phyloP scores from a whole-genome alignment of 768 basidiomycete species.

The Termitomyces eurrhizus region DNA sequence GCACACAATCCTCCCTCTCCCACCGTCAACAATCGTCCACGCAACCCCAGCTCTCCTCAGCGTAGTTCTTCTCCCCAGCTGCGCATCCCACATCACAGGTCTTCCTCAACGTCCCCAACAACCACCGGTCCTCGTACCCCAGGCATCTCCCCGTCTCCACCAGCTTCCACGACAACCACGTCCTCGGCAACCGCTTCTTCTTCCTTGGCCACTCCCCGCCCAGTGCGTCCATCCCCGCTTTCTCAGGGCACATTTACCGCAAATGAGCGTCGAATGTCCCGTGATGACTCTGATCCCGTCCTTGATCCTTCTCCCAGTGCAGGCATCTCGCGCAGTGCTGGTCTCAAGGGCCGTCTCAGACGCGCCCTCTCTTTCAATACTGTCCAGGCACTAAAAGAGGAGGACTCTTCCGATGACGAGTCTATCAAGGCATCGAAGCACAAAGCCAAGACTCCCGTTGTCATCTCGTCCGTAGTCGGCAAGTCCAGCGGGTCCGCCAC shows the following conservation, averaged over 20 bases:
- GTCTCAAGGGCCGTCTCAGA: slow-evolving; percentile 74
- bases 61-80: slow-evolving; percentile 26
- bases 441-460: slow-evolving; percentile 29
- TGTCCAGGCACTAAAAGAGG: slow-evolving; percentile 50
- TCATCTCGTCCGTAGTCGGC: slow-evolving; percentile 25
- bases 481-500: slow-evolving; percentile 16
- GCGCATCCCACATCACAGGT: slow-evolving; percentile 26
- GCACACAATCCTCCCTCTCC: slow-evolving; percentile 31
- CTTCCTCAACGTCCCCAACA: slow-evolving; percentile 44
- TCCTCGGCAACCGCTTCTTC: slow-evolving; percentile 28
- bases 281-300: slow-evolving; percentile 71
- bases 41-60: too few relatives aligned
- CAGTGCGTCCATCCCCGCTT: slow-evolving; percentile 60
- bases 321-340: slow-evolving; percentile 50
- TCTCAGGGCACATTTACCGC: slow-evolving; percentile 63
- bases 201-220: slow-evolving; percentile 31
- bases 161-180: slow-evolving; percentile 31
- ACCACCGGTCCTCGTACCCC: slow-evolving; percentile 35
- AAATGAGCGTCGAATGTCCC: slow-evolving; percentile 72
- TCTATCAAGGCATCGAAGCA: slow-evolving; percentile 37
- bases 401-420: slow-evolving; percentile 44
- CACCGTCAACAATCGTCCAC: slow-evolving; percentile 28
- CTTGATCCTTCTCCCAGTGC: slow-evolving; percentile 36
- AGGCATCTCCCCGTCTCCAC: slow-evolving; percentile 26
- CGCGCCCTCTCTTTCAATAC: slow-evolving; percentile 70